Percentiles rank a stretch among this genome's conserved stretches.
Conservation (phyloP, 495 filamentous ascomycete genomes). For the Pseudotulostoma volvatum region DNA sequence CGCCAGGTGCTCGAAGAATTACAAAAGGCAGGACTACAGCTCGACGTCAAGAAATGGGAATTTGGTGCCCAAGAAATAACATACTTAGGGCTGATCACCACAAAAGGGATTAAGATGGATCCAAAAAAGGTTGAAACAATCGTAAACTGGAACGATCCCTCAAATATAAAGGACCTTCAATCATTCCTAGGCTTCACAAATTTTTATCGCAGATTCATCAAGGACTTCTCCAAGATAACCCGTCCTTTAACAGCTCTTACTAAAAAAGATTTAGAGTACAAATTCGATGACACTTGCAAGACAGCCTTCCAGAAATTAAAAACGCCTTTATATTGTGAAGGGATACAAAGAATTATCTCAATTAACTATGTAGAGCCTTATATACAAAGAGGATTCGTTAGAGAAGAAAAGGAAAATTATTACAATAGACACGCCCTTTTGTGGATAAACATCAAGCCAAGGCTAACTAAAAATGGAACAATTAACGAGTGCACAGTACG, state of each 20-base stretch:
- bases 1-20: slow-evolving; percentile 7
- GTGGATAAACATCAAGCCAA: too few species aligned
- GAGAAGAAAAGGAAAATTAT: too few species aligned
- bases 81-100: slow-evolving; percentile 11
- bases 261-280: slow-evolving; percentile 4
- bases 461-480: too few species aligned
- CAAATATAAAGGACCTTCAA: slow-evolving; percentile 8
- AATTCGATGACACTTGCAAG: too few species aligned
- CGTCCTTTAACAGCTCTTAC: slow-evolving; percentile 2
- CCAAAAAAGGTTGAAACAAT: slow-evolving; percentile 10
- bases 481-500: too few species aligned
- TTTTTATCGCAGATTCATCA: slow-evolving; percentile 17
- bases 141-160: slow-evolving; percentile 6
- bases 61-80: slow-evolving; percentile 9
- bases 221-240: slow-evolving; percentile 8
- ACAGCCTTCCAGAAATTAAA: too few species aligned
- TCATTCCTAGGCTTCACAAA: slow-evolving; percentile 15
- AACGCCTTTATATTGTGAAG: too few species aligned
- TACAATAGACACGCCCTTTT: too few species aligned
- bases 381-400: too few species aligned
- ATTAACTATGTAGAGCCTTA: too few species aligned
- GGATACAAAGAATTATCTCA: too few species aligned
- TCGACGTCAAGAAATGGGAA: slow-evolving; percentile 12
- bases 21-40: slow-evolving; percentile 3
- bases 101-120: slow-evolving; percentile 9